Base-by-base conservation (phyloP, 176 grass and related monocot species). In the Ensete glaucum region DNA sequence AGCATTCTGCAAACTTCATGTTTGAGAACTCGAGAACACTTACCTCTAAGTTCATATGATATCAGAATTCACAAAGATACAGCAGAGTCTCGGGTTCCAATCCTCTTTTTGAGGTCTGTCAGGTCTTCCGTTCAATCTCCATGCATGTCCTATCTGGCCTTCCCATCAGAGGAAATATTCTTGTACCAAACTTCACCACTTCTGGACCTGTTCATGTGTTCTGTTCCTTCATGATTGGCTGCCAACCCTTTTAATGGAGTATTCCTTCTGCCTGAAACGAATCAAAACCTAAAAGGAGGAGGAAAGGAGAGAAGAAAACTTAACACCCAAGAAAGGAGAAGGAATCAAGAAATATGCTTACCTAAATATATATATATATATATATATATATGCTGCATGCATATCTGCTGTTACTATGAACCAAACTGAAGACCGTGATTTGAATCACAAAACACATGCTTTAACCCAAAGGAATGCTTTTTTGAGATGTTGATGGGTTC, bases 171-270 rank as follows among this genome's bases (percentile, higher is more conserved):
- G 19, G 48, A 49, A 71, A 71, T 52, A 71, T 71, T 71, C 68
- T 51, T 71, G 68, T 71, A n/a, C 43, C 68, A 71, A 71, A 71
- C 68, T 71, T 51, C 13, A 11, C 68, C 48, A 71, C 43, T 52
- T 71, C 4, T 49, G 50, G 10, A 71, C 17, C 68, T 71, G 14
- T 71, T 71, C 68, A 52, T 71, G 34, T 70, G 43, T 50, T 51
- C 20, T 52, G 20, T 50, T 70, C 67, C 16, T 70, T 70, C 43
- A 70, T 70, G 67, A 70, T 11, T 20, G 67, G 51, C 20, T 9
- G 20, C 67, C 43, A 20, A 49, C 67, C 34, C 34, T 70, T 70
- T 70, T 51, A 17, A 49, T 70, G 67, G 34, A 70, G 20, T 70
- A 20, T 51, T 52, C 17, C 43, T 70, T 70, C 48, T 70, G 15